phyloP scores from a whole-genome alignment of 2,329 filamentous ascomycete species.

The Teratosphaeria epicoccoides region DNA sequence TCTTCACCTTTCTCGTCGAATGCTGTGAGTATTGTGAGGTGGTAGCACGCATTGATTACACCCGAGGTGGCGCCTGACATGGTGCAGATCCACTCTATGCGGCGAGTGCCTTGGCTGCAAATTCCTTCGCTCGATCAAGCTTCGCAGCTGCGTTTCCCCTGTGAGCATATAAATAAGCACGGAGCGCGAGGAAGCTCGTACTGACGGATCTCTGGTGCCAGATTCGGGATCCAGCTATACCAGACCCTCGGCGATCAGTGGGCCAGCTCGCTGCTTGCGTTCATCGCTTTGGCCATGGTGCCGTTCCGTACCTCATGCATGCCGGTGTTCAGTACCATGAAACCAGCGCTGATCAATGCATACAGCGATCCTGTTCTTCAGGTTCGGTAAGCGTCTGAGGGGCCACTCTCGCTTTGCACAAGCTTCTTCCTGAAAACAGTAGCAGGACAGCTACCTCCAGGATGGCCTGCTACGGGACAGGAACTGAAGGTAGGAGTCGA shows the following conservation, averaged over 20 bases:
- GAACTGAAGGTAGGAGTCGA: not conserved
- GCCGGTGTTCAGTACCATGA: conserved; percentile 15
- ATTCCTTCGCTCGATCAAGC: conserved; percentile 38
- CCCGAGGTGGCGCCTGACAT: not conserved
- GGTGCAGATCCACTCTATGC: conserved; percentile 32
- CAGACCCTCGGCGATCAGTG: conserved; percentile 37
- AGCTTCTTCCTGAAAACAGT: conserved; percentile 12
- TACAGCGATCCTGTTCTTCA: conserved; percentile 38
- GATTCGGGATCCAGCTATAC: conserved; percentile 40
- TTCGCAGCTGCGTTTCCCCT: conserved; percentile 38
- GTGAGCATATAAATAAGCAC: conserved; percentile 7
- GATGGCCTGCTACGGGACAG: conserved; percentile 5
- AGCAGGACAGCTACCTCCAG: conserved; percentile 15
- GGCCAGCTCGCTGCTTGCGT: conserved; percentile 37
- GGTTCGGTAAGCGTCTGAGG: conserved; percentile 39
- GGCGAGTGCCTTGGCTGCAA: conserved; percentile 40
- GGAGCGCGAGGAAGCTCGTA: not conserved
- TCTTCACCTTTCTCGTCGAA: conserved; percentile 11
- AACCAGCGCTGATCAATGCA: conserved; percentile 6
- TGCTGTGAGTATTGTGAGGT: too few species aligned
- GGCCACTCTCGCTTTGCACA: conserved; percentile 38
- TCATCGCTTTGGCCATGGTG: conserved; percentile 40
- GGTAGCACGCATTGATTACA: too few species aligned
- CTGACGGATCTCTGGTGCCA: not conserved
- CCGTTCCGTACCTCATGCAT: conserved; percentile 24